phyloP scores from a whole-genome alignment of 2,329 filamentous ascomycete species.

The Fonsecaea pugnacius region DNA sequence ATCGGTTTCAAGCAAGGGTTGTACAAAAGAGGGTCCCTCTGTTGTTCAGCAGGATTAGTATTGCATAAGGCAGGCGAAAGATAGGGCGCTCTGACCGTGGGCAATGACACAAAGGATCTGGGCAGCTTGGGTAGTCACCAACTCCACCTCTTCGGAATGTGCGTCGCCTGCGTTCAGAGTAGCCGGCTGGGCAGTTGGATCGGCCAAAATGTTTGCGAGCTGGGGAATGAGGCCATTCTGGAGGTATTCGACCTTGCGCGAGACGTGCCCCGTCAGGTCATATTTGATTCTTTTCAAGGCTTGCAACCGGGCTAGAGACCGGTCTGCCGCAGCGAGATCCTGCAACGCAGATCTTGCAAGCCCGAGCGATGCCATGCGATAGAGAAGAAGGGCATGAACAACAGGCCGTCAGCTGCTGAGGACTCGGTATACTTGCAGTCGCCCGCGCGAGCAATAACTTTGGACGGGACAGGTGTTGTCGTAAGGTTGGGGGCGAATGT shows the following conservation, averaged over 20 bases:
- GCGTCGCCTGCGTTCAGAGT: constrained; percentile 28
- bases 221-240: constrained; percentile 66
- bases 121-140: constrained; percentile 74
- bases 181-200: constrained; percentile 47
- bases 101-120: constrained; percentile 85
- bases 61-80: constrained; percentile 35
- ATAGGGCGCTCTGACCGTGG: constrained; percentile 64
- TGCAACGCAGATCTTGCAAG: constrained; percentile 21
- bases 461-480: neutral
- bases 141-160: constrained; percentile 62
- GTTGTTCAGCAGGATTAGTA: constrained; percentile 24
- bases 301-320: constrained; percentile 42
- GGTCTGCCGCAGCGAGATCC: constrained; percentile 21
- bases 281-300: constrained; percentile 78
- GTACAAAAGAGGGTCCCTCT: constrained; percentile 81
- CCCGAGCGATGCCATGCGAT: constrained; percentile 25
- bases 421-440: neutral
- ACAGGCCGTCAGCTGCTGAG: neutral
- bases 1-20: constrained; percentile 70
- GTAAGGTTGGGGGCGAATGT: neutral
- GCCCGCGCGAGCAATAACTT: neutral
- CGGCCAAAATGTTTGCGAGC: constrained; percentile 52
- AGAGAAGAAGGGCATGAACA: neutral
- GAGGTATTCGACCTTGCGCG: constrained; percentile 82
- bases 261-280: constrained; percentile 82